Evolutionary conservation across 805 yeast genomes (phyloP), one percentile per base, ranked within the genome.

Genomic region (Candida stauntonica): DNA sequence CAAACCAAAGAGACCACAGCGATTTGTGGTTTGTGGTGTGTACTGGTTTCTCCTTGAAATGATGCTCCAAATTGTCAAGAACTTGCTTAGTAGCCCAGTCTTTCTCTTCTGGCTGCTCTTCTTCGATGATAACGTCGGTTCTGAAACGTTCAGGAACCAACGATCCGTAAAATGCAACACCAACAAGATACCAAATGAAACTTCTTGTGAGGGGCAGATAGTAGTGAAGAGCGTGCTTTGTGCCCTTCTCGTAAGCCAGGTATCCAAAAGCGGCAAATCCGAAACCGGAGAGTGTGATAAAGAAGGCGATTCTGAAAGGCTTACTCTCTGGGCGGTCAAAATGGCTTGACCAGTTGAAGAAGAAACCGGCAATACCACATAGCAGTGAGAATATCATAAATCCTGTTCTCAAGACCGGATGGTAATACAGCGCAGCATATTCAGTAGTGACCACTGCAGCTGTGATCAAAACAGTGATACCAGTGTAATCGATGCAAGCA

Each of bases 401-500:
- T 4, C 68, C 53, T 3, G 69, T 51, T 44, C 74, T 73, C 7
- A 67, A 46, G 14, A 57, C 31, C 5, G 81, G 79, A 50, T 74
- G 74, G 48, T 81, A 69, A 55, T 76, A 79, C 36, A 91, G 70
- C 2, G 89, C 72, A 15, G 86, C 75, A 60, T 86, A 88, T 61
- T 91, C 96, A 0, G 91, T 81, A 4, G 95, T 77, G 31, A 93
- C 66, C 32, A 93, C 83, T 3, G 96, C 85, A 13, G 95, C 91
- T 0, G 96, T 83, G 51, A 91, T 89, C 47, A 93, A 66, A 12
- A 88, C 73, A 0, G 97, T 87, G 49, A 91, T 91, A 3, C 99
- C 99, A 6, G 95, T 82, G 61, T 91, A 91, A 64, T 91, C 99
- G 30, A 89, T 78, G 60, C 99, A 93, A 0, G 96, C 96, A 63